Evolutionary conservation across 257 asterid species (phyloP), one percentile per base, ranked within the genome.

Genomic region (Ilex asprella): DNA sequence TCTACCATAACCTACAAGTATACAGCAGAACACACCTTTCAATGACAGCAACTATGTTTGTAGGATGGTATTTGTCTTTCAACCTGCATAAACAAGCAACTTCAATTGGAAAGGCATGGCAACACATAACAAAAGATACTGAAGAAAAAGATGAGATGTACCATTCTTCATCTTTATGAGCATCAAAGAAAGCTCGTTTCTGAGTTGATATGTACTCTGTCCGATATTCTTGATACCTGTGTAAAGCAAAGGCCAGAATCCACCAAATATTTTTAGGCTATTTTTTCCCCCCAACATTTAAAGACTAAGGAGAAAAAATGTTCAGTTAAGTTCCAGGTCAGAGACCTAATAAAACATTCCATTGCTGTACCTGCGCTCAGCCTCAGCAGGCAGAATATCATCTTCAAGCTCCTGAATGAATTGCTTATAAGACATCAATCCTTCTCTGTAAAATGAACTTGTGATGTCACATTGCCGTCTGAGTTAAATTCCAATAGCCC

Each of bases 371-470:
- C 99, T 93, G 70, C 86, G 87, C 75, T 93, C 99, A 43, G 99
- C 99, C 75, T 93, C 99, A 75, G 95, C 68, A 49, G 99, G 99
- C 65, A 87, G 73, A 65, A 93, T 82, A 73, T 93, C 99, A 81
- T 93, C 99, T 79, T 93, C 99, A 76, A 93, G 96, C 85, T 93
- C 99, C 86, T 89, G 99, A 78, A 93, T 93, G 78, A 93, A 93
- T 73, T 87, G 99, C 88, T 93, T 93, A 81, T 93, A 93, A 56
- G 99, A 93, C 97, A 89, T 81, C 96, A 93, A 81, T 63, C 99
- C 99, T 77, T 93, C 97, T 78, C 99, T 93, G 81, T 57, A 65
- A 67, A 67, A 70, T 52, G n/a, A 32, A 29, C 41, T 63, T 62
- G 41, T 57, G 31, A 55, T 50, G 57, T 78, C 52, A 74, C 30